Evolutionary conservation across 129 eudicot species (phyloP), one percentile per base, ranked within the genome.

Genomic region (Oenanthe sinensis): DNA sequence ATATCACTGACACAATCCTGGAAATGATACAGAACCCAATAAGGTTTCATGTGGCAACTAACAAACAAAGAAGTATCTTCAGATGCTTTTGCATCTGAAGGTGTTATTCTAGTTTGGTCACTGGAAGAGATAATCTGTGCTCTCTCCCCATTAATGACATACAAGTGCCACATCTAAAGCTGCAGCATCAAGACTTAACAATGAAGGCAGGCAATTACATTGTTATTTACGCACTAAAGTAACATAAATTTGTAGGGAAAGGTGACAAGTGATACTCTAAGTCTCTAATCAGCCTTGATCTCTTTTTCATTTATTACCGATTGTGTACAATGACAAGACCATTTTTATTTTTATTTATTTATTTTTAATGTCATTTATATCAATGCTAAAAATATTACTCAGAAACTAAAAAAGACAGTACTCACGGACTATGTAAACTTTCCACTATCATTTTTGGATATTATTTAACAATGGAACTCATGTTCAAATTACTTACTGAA

Each of bases 1-100:
- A 96, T 96, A 44, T 87, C 85, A 80, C 92, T 82, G 50, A 90
- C 99, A 77, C 99, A 96, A 50, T 90, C 97, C 98, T 95, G 85
- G 71, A 79, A 60, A 82, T 54, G 65, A 42, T 49, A 49, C 37
- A 67, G 43, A 60, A 83, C 14, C 36, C 79, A 47, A 81, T 45
- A 82, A 68, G 47, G 45, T 42, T 69, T 78, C 43, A 67, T 3
- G 45, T 37, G 46, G 19, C 55, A 11, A 44, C 63, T 75, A 48
- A 30, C 22, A 52, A 43, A 45, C 15, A 47, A 1, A 45, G 65
- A 43, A 40, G 26, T 71, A 71, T 4, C 26, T 71, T 17, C 50
- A 19, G 12, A 20, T 37, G 28, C 47, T 28, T 20, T 20, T 5
- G 62, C 24, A 58, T 58, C 65, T 58, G 65, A 8, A 58, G 1